Percentiles rank a stretch among this genome's conserved stretches.
These are phyloP conservation scores for Neurospora sp. DNA, from an alignment of 495 filamentous ascomycete species.

Conservation along the genomic window DNA sequence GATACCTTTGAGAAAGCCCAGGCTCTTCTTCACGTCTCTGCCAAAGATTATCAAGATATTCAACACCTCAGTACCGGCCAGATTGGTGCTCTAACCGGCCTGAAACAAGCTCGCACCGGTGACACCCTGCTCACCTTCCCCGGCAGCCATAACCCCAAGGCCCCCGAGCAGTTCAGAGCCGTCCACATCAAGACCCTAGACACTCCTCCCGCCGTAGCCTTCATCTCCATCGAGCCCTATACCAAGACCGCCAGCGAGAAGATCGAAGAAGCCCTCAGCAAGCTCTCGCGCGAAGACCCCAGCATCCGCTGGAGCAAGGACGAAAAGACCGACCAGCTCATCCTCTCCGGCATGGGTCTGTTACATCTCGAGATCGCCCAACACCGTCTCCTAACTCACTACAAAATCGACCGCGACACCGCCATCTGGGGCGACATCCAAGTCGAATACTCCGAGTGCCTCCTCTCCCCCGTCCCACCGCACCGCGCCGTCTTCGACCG, in stretches of 20 bases:
- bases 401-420: conserved; percentile 58
- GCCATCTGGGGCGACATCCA: conserved; percentile 87
- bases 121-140: conserved; percentile 78
- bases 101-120: conserved; percentile 84
- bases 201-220: conserved; percentile 91
- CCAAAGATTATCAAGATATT: conserved; percentile 76
- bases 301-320: conserved; percentile 78
- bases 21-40: conserved; percentile 83
- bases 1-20: conserved; percentile 71
- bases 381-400: conserved; percentile 76
- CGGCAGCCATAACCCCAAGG: conserved; percentile 25
- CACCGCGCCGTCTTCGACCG: conserved; percentile 61
- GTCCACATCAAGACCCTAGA: conserved; percentile 82
- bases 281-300: conserved; percentile 85
- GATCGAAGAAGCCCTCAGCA: conserved; percentile 60
- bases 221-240: conserved; percentile 81
- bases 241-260: conserved; percentile 67
- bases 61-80: conserved; percentile 71
- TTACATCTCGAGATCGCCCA: conserved; percentile 94
- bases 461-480: conserved; percentile 40
- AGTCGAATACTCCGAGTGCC: conserved; percentile 84
- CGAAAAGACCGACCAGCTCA: conserved; percentile 85
- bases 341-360: conserved; percentile 92
- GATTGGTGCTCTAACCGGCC: conserved; percentile 89
- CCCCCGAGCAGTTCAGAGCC: conserved; percentile 55